A percentile compares a stretch with the other conserved stretches of the same genome.
These are phyloP conservation scores for Aspergillus bridgeri DNA, from an alignment of 495 filamentous ascomycete genomes.

Conservation along the genomic window DNA sequence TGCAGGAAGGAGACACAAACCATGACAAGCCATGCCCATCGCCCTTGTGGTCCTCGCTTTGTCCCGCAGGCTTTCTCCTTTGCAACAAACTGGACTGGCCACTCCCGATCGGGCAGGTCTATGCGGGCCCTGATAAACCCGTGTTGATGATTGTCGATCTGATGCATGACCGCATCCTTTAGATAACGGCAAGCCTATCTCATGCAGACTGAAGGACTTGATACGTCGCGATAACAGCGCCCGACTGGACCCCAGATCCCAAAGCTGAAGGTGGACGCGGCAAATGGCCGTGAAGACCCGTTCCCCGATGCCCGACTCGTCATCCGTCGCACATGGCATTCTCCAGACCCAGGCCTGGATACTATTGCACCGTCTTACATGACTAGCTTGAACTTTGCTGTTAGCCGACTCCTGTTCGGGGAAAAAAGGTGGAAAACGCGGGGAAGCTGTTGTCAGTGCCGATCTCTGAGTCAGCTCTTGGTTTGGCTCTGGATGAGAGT, in stretches of 20 bases:
- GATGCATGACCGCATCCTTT: not conserved
- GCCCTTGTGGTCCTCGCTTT: too few relatives aligned
- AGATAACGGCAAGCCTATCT: not conserved
- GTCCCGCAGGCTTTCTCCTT: too few relatives aligned
- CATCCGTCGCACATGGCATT: too few relatives aligned
- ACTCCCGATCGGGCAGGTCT: constrained; percentile 2
- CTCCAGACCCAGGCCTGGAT: not conserved
- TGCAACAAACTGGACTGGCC: not conserved
- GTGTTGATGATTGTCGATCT: not conserved
- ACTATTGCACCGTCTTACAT: too few relatives aligned
- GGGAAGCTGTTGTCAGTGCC: not conserved
- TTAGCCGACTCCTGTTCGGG: not conserved
- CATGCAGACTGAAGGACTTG: not conserved
- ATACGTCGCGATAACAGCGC: not conserved
- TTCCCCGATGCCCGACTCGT: not conserved
- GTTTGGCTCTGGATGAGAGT: not conserved
- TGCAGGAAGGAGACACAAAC: too few relatives aligned
- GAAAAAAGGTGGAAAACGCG: not conserved
- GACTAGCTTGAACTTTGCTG: too few relatives aligned
- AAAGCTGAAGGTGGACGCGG: not conserved
- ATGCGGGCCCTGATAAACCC: constrained; percentile 4
- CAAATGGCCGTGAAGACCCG: not conserved
- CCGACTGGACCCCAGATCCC: not conserved
- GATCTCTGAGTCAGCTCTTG: not conserved
- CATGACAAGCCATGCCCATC: too few relatives aligned